Evolutionary conservation across 1,284 basidiomycete genomes (phyloP), one percentile per base, ranked within the genome.

Genomic region (Golubevia sp.): DNA sequence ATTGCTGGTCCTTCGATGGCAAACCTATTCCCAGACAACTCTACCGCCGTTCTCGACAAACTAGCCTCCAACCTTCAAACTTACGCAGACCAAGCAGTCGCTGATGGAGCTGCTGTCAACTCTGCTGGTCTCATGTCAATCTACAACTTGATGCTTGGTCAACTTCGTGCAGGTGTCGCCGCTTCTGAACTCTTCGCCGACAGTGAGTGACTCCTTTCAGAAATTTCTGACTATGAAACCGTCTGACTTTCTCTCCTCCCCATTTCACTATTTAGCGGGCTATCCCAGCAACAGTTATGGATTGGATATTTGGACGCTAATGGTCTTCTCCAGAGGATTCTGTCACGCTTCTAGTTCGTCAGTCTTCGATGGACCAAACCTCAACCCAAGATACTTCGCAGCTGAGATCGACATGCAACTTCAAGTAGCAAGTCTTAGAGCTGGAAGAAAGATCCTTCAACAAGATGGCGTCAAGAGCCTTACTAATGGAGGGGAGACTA

Each of bases 351-450:
- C 58, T 5, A 64, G 68, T 8, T 7, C 51, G 20, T 71, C 56
- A 2, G 57, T 70, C 3, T 85, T 80, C 56, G 84, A 77, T 23
- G 73, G 82, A 64, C 74, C 79, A 7, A 79, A 82, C 6, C 73
- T 78, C 49, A 54, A 66, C 13, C 84, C 85, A 18, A 69, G 84
- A 50, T 86, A 84, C 77, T 85, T 84, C 57, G 63, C 70, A 27
- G 72, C 78, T 58, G 73, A 74, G 23, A 78, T 84, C 58, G 85
- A 86, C 60, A 73, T 79, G 68, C 66, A 77, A 11, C 66, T 85
- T 55, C 84, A 85, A 56, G 68, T 82, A 0, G 76, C 76, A 0
- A 80, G 74, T 6, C 57, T 75, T 1, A 70, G 80, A 21, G 71
- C 80, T 18, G 72, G 75, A 3, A 77, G 85, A 18, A 67, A 69